A percentile compares a stretch with the other conserved stretches of the same genome.
Conservation (phyloP, 352 stramenopile genomes). For the Pythium angustatum region DNA sequence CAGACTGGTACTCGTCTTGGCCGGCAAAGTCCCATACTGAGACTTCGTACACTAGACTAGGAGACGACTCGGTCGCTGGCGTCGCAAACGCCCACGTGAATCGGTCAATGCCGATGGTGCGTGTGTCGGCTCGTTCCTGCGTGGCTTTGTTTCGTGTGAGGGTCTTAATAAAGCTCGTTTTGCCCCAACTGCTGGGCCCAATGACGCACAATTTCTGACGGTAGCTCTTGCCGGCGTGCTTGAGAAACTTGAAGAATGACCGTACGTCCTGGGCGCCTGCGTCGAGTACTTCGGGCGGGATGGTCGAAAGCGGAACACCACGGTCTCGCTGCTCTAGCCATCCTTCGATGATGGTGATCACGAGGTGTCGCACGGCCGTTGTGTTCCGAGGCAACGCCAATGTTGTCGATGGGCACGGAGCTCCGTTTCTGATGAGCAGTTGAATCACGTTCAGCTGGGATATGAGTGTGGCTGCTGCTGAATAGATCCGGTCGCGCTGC, state of each 20-base stretch:
- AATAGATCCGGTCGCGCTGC: too few relatives aligned
- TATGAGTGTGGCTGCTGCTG: too few relatives aligned
- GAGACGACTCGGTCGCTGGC: neutral
- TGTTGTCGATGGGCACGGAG: too few relatives aligned
- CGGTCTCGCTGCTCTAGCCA: too few relatives aligned
- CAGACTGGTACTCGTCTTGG: neutral
- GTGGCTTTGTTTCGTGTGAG: neutral
- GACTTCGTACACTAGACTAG: neutral
- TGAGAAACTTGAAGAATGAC: conserved; percentile 1
- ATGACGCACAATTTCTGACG: neutral
- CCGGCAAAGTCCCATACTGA: conserved; percentile 1
- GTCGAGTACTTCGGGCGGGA: neutral
- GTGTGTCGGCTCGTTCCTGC: neutral
- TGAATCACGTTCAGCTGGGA: too few relatives aligned
- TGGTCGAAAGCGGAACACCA: too few relatives aligned
- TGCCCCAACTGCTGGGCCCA: neutral
- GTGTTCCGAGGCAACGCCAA: too few relatives aligned
- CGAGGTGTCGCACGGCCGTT: too few relatives aligned
- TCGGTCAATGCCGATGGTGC: neutral
- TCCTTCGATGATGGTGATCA: too few relatives aligned
- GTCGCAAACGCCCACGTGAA: neutral
- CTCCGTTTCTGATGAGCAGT: too few relatives aligned
- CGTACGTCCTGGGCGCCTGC: neutral
- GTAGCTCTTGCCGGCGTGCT: neutral
- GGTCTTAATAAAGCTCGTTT: conserved; percentile 1